A percentile compares a stretch with the other conserved stretches of the same genome.
Conservation (phyloP, 176 grass and related monocot species). For the Carex pumila region DNA sequence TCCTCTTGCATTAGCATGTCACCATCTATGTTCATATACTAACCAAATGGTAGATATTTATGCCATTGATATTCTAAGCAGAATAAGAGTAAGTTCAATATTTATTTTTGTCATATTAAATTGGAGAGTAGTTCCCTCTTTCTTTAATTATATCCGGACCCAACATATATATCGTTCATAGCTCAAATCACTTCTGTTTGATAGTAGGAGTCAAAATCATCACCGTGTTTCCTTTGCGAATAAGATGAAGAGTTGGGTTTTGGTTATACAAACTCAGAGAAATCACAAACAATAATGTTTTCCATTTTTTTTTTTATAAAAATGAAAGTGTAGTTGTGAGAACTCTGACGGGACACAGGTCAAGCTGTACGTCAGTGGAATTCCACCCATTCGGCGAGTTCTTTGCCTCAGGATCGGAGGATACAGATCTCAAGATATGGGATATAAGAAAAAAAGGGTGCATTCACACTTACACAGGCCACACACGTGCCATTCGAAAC, state of each 20-base stretch:
- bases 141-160: background rate
- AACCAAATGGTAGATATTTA: background rate
- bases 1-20: background rate
- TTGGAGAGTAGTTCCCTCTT: background rate
- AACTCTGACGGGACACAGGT: constrained; percentile 70
- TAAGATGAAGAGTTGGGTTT: background rate
- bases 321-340: constrained; percentile 66
- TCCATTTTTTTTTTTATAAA: constrained; percentile 31
- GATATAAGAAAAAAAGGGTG: constrained; percentile 99
- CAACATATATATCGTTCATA: background rate
- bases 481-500: constrained; percentile 55
- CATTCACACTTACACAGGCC: constrained; percentile 93
- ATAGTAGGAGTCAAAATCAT: background rate
- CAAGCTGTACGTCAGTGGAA: constrained; percentile 68
- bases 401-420: constrained; percentile 89
- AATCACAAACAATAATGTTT: constrained; percentile 3
- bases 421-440: constrained; percentile 98
- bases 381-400: constrained; percentile 99
- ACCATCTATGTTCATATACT: background rate
- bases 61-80: background rate
- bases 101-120: background rate
- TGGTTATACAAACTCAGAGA: background rate
- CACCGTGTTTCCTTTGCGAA: background rate
- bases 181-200: background rate
- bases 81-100: background rate